Conservation (phyloP, 495 filamentous ascomycete species). For the Usnea hakonensis region DNA sequence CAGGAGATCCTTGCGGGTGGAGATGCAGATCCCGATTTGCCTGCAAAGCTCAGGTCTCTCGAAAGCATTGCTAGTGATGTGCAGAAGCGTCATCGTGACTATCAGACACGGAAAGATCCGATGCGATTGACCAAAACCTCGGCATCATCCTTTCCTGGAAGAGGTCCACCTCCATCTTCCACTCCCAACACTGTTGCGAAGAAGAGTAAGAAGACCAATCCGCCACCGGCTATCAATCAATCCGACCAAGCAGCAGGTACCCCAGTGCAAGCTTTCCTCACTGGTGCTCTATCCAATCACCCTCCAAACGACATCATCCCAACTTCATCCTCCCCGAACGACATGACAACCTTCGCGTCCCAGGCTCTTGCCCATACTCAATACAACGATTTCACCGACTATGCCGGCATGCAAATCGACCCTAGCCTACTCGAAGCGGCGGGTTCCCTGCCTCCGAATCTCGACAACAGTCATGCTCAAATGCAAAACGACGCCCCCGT, state of each 20-base stretch:
- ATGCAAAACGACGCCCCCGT: constrained; percentile 13
- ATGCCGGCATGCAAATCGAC: constrained; percentile 58
- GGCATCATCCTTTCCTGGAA: neutral
- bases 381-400: constrained; percentile 32
- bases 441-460: constrained; percentile 32
- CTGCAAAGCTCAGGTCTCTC: constrained; percentile 55
- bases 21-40: constrained; percentile 46
- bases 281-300: neutral
- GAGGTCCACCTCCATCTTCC: neutral
- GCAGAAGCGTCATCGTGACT: constrained; percentile 64
- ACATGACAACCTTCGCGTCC: constrained; percentile 46
- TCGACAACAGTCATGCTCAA: constrained; percentile 29
- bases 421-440: constrained; percentile 50
- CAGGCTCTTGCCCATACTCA: constrained; percentile 44
- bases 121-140: constrained; percentile 16
- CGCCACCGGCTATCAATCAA: neutral
- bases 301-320: neutral
- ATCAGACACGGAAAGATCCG: constrained; percentile 53
- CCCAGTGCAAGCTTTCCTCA: neutral
- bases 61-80: constrained; percentile 66
- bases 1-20: constrained; percentile 43
- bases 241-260: constrained; percentile 1
- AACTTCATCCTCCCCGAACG: constrained; percentile 26
- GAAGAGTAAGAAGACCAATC: neutral
- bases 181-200: neutral